phyloP scores from a whole-genome alignment of 164 flowering plant species.

The Berberis thunbergii region DNA sequence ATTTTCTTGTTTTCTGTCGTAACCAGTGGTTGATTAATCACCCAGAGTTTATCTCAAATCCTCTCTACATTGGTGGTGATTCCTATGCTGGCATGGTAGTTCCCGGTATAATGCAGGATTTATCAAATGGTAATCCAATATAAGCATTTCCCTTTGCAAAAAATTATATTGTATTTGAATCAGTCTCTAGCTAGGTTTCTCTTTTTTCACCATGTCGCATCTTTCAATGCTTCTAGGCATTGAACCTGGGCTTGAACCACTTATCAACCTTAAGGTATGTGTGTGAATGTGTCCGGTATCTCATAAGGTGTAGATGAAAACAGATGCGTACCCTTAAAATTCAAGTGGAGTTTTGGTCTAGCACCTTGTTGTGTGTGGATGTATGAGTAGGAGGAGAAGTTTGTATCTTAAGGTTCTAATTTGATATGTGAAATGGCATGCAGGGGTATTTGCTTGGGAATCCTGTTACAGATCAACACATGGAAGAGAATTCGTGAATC shows the following conservation, averaged over 20 bases:
- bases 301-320: neutral
- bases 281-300: neutral
- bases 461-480: slow-evolving; percentile 18
- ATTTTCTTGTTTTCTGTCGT: neutral
- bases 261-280: slow-evolving; percentile 29
- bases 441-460: slow-evolving; percentile 51
- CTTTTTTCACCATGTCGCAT: too few relatives aligned
- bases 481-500: slow-evolving; percentile 16
- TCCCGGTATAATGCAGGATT: slow-evolving; percentile 1
- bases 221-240: slow-evolving; percentile 10
- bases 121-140: neutral
- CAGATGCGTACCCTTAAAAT: neutral
- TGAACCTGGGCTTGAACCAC: slow-evolving; percentile 14
- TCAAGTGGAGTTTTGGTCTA: too few relatives aligned
- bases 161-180: too few relatives aligned
- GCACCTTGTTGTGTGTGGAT: too few relatives aligned
- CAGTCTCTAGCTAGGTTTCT: too few relatives aligned
- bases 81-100: slow-evolving; percentile 3
- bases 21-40: slow-evolving; percentile 2
- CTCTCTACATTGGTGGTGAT: slow-evolving; percentile 6
- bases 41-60: slow-evolving; percentile 2
- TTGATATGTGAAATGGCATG: neutral
- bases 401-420: too few relatives aligned
- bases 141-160: too few relatives aligned
- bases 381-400: too few relatives aligned